Conservation (phyloP, 768 basidiomycete species). For the Fibroporia radiculosa region DNA sequence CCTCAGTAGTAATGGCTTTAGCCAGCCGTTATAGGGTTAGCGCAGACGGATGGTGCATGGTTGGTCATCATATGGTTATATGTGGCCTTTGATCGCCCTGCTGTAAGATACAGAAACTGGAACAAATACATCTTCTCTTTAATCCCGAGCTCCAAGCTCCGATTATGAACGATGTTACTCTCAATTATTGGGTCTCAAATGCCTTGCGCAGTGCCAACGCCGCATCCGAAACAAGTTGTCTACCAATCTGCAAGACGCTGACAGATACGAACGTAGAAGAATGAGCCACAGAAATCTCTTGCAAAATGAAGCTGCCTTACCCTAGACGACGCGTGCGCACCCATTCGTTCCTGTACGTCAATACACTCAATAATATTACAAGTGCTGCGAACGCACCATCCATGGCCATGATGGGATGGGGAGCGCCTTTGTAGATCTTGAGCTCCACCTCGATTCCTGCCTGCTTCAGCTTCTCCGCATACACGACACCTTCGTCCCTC, state of each 20-base stretch:
- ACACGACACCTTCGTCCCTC: conserved; percentile 56
- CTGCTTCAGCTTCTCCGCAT: conserved; percentile 46
- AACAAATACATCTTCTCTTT: too few relatives aligned
- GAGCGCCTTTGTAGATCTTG: conserved; percentile 53
- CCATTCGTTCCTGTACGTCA: neutral
- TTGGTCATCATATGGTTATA: too few relatives aligned
- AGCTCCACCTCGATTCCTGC: conserved; percentile 48
- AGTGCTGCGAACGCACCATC: conserved; percentile 39
- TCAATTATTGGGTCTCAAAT: conserved; percentile 20
- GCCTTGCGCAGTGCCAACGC: conserved; percentile 25
- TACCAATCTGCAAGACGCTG: conserved; percentile 31
- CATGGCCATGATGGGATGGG: conserved; percentile 72
- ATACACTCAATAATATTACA: neutral
- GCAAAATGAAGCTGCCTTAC: conserved; percentile 4
- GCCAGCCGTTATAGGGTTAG: too few relatives aligned
- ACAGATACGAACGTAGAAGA: too few relatives aligned
- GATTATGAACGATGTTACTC: neutral
- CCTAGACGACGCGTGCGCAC: too few relatives aligned
- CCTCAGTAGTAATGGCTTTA: too few relatives aligned
- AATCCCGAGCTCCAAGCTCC: too few relatives aligned
- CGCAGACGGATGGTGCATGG: too few relatives aligned
- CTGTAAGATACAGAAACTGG: too few relatives aligned
- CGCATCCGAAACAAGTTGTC: conserved; percentile 31
- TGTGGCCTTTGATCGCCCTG: too few relatives aligned
- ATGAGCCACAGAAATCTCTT: neutral